phyloP scores from a whole-genome alignment of 495 filamentous ascomycete species.

The Tuber aestivum region DNA sequence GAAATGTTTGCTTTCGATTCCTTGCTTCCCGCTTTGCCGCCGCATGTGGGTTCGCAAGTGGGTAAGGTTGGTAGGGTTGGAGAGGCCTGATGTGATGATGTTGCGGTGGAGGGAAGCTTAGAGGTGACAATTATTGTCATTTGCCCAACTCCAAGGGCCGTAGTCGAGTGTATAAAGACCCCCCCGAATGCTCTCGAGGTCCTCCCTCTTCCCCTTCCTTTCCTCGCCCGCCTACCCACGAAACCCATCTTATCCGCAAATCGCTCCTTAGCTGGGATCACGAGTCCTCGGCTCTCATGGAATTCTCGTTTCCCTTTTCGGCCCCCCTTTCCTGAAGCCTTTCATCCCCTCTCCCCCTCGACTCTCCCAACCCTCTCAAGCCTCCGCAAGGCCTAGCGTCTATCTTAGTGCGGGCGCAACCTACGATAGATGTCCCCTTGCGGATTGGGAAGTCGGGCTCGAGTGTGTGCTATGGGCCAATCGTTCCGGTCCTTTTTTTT shows the following conservation, averaged over 20 bases:
- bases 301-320: neutral
- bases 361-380: neutral
- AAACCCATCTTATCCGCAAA: neutral
- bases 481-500: neutral
- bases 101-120: neutral
- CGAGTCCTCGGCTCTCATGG: neutral
- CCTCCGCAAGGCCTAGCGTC: neutral
- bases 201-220: neutral
- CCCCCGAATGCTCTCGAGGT: neutral
- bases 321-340: neutral
- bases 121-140: neutral
- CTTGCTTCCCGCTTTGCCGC: slow-evolving; percentile 4
- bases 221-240: slow-evolving; percentile 6
- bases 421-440: slow-evolving; percentile 4
- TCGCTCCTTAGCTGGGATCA: neutral
- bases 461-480: neutral
- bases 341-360: neutral
- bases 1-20: neutral
- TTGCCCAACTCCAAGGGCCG: neutral
- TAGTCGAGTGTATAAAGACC: slow-evolving; percentile 3
- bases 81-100: neutral
- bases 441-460: neutral
- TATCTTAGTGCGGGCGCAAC: neutral
- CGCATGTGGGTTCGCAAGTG: neutral
- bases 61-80: neutral